These are phyloP conservation scores for Phlegmacium glaucopus DNA, from an alignment of 768 basidiomycete species.

Conservation along the genomic window DNA sequence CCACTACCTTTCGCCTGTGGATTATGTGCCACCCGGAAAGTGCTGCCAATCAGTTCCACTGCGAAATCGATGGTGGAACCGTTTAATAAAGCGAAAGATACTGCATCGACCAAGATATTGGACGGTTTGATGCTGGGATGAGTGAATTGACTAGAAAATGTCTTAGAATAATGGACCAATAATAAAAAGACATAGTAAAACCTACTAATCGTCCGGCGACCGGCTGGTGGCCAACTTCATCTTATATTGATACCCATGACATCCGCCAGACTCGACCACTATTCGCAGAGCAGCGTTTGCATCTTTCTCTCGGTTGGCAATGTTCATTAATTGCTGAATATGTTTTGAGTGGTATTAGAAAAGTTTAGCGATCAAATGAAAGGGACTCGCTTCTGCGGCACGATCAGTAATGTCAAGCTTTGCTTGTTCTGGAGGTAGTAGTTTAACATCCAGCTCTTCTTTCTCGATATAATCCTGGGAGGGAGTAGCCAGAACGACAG, in stretches of 20 bases:
- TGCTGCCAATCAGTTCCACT: conserved; percentile 93
- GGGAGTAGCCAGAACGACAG: conserved; percentile 47
- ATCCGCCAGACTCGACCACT: conserved; percentile 90
- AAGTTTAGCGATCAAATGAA: not conserved
- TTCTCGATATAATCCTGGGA: conserved; percentile 50
- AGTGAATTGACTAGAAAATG: conserved; percentile 54
- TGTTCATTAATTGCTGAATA: conserved; percentile 69
- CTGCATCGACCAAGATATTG: conserved; percentile 79
- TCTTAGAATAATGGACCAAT: conserved; percentile 1
- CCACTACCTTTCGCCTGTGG: conserved; percentile 88
- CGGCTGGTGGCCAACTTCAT: conserved; percentile 70
- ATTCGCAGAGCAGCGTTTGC: conserved; percentile 70
- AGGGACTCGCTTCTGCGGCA: conserved; percentile 62
- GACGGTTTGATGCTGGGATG: conserved; percentile 70
- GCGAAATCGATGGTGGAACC: conserved; percentile 89
- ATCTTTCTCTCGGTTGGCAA: conserved; percentile 64
- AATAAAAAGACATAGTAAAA: not conserved
- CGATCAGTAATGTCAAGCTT: conserved; percentile 63
- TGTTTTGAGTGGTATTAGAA: conserved; percentile 5
- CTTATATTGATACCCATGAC: conserved; percentile 97
- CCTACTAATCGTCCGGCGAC: conserved; percentile 84
- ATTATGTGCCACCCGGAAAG: conserved; percentile 79
- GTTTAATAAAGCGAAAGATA: conserved; percentile 81
- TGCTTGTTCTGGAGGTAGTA: conserved; percentile 50
- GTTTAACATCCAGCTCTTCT: conserved; percentile 62